Percentiles rank a stretch among this genome's conserved stretches.
These are phyloP conservation scores for Penicillium lividum DNA, from an alignment of 495 filamentous ascomycete genomes.

Conservation along the genomic window DNA sequence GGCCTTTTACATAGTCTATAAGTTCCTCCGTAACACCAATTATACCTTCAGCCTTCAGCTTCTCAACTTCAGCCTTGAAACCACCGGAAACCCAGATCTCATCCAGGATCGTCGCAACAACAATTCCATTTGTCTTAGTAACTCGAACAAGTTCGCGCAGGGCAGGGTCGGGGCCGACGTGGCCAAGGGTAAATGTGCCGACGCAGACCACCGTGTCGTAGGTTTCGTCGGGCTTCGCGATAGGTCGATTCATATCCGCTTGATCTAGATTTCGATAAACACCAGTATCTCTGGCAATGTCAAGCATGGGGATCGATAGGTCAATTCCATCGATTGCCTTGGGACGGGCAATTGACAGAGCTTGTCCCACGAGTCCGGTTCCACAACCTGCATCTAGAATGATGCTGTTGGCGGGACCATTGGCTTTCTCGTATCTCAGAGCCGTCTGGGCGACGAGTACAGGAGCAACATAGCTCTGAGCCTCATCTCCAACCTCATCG, in stretches of 20 bases:
- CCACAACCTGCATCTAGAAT: constrained; percentile 53
- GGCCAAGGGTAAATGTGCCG: constrained; percentile 49
- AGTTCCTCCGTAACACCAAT: constrained; percentile 35
- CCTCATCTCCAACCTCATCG: constrained; percentile 36
- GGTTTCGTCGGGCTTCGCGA: constrained; percentile 28
- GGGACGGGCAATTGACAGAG: constrained; percentile 32
- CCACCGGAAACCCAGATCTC: constrained; percentile 41
- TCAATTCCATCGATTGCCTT: constrained; percentile 37
- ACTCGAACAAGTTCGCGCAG: constrained; percentile 44
- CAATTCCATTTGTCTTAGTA: constrained; percentile 34
- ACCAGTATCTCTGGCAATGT: constrained; percentile 39
- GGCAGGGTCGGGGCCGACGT: constrained; percentile 47
- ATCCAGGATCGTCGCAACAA: constrained; percentile 47
- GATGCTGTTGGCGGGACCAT: constrained; percentile 18
- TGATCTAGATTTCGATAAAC: constrained; percentile 39
- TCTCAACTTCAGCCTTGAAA: constrained; percentile 42
- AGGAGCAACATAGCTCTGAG: constrained; percentile 44
- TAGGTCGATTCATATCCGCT: constrained; percentile 39
- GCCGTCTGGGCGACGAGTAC: constrained; percentile 37
- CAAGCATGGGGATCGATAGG: constrained; percentile 44
- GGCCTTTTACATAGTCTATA: constrained; percentile 40
- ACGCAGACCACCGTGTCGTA: constrained; percentile 49
- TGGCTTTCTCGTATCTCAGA: constrained; percentile 22
- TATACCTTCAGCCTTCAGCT: constrained; percentile 28
- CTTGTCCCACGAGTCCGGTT: constrained; percentile 45